phyloP scores from a whole-genome alignment of 2,329 filamentous ascomycete genomes.

The Epichloe hybrida region DNA sequence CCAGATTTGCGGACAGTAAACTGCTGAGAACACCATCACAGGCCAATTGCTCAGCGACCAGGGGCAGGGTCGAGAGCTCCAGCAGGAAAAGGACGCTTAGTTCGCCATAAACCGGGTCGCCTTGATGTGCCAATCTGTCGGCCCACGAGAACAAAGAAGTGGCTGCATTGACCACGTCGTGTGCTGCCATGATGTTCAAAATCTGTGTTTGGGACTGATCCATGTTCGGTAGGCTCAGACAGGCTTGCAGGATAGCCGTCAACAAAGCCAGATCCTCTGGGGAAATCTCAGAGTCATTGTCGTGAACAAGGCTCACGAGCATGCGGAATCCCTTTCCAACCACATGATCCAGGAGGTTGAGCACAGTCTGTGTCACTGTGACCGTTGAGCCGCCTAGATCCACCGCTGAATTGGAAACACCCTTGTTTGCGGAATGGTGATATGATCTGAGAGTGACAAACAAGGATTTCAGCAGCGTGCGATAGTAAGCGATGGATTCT shows the following conservation, averaged over 20 bases:
- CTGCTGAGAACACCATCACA: constrained; percentile 73
- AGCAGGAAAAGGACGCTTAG: constrained; percentile 81
- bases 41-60: constrained; percentile 79
- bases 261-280: constrained; percentile 74
- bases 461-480: constrained; percentile 69
- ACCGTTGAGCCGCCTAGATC: constrained; percentile 24
- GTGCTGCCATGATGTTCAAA: constrained; percentile 53
- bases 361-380: constrained; percentile 44
- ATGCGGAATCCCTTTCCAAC: constrained; percentile 73
- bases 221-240: constrained; percentile 64
- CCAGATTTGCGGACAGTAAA: constrained; percentile 65
- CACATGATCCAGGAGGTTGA: constrained; percentile 68
- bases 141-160: constrained; percentile 88
- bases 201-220: constrained; percentile 59
- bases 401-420: constrained; percentile 18
- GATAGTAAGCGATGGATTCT: constrained; percentile 56
- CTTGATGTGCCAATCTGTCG: constrained; percentile 61
- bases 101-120: constrained; percentile 86
- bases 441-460: constrained; percentile 68
- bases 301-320: constrained; percentile 70
- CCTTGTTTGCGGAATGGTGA: constrained; percentile 22
- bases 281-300: constrained; percentile 44
- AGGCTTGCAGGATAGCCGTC: constrained; percentile 76
- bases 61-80: constrained; percentile 68
- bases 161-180: constrained; percentile 67